Evolutionary conservation across 2,329 filamentous ascomycete species (phyloP).

Genomic region (Rhexocercosporidium sp.): DNA sequence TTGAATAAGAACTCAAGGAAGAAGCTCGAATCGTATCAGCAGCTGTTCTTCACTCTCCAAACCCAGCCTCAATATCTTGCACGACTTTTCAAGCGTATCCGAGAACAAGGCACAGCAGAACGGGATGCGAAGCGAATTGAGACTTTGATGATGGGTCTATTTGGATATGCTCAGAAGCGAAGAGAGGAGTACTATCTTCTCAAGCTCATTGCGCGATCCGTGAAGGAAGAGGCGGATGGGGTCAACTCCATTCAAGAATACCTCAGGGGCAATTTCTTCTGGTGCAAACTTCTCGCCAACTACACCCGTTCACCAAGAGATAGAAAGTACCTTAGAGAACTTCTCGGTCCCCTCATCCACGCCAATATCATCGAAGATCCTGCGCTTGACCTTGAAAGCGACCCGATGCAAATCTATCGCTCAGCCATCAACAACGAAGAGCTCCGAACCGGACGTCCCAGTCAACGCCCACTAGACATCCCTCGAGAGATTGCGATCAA

Average conservation of each 20-base stretch:
- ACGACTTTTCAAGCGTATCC: conserved; percentile 81
- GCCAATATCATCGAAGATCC: conserved; percentile 94
- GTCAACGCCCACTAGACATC: conserved; percentile 80
- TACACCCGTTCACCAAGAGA: conserved; percentile 92
- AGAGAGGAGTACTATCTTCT: conserved; percentile 96
- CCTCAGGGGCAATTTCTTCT: conserved; percentile 89
- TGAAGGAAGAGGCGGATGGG: conserved; percentile 83
- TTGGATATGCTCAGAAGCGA: conserved; percentile 95
- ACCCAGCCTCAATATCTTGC: conserved; percentile 96
- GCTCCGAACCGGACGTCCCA: conserved; percentile 85
- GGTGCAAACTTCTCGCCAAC: conserved; percentile 82
- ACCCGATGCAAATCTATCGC: conserved; percentile 95
- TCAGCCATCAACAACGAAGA: conserved; percentile 98
- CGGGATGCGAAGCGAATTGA: conserved; percentile 94
- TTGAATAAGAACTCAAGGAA: conserved; percentile 95
- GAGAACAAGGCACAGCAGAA: conserved; percentile 83
- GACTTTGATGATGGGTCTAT: conserved; percentile 92
- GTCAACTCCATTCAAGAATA: conserved; percentile 81
- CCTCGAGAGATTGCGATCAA: conserved; percentile 93
- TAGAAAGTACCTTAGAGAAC: conserved; percentile 86
- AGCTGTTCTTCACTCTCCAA: conserved; percentile 95
- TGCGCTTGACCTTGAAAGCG: conserved; percentile 89
- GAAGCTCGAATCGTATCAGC: conserved; percentile 96
- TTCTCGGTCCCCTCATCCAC: conserved; percentile 83
- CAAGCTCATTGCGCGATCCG: conserved; percentile 82